Conservation (phyloP, 2,329 filamentous ascomycete species). For the Ophidiomyces ophidiicola region DNA sequence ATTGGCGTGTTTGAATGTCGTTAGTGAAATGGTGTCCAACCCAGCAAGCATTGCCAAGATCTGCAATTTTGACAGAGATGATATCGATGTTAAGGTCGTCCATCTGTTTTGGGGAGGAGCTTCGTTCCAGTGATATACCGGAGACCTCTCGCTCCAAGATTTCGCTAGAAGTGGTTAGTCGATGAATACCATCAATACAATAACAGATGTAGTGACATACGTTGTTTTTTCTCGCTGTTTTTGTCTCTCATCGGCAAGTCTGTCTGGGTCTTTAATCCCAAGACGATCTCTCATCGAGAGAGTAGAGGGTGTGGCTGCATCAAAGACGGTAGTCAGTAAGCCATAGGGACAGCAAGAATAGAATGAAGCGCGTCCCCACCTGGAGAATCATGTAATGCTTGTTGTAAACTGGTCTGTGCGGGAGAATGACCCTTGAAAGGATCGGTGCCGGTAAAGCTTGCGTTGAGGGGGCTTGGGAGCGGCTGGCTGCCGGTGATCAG, state of each 20-base stretch:
- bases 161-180: conserved; percentile 45
- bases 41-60: conserved; percentile 97
- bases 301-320: conserved; percentile 28
- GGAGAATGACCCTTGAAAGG: conserved; percentile 47
- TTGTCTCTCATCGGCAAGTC: conserved; percentile 51
- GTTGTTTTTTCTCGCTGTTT: conserved; percentile 85
- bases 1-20: conserved; percentile 96
- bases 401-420: conserved; percentile 63
- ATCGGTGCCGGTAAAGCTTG: conserved; percentile 72
- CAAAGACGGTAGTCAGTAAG: conserved; percentile 33
- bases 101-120: conserved; percentile 51
- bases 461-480: conserved; percentile 84
- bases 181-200: not conserved
- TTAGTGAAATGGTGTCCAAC: conserved; percentile 98
- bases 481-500: conserved; percentile 96
- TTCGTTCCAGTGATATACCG: conserved; percentile 82
- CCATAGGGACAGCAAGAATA: conserved; percentile 26
- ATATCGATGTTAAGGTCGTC: conserved; percentile 47
- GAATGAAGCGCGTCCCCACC: conserved; percentile 38
- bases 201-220: conserved; percentile 46
- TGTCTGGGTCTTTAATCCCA: conserved; percentile 42
- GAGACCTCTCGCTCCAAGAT: conserved; percentile 86
- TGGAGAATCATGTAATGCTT: conserved; percentile 60
- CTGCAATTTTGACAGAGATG: conserved; percentile 97
- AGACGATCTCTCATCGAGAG: conserved; percentile 50